A percentile compares a stretch with the other conserved stretches of the same genome.
phyloP scores from a whole-genome alignment of 768 basidiomycete genomes.

The Tricholoma matsutake region DNA sequence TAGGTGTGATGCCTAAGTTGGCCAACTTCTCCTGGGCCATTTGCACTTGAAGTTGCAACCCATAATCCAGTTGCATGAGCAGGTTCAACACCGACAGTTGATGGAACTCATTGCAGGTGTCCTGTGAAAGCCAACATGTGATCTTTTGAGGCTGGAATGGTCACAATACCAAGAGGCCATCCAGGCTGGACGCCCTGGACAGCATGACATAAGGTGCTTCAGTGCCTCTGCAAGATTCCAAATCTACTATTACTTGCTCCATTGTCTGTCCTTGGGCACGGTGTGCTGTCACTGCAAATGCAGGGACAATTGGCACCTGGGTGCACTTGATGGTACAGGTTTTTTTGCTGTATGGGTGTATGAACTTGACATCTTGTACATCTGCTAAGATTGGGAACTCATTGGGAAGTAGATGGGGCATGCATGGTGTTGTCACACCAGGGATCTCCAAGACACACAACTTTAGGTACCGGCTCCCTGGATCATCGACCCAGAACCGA shows the following conservation, averaged over 20 bases:
- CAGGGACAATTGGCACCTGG: constrained; percentile 28
- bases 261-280: constrained; percentile 30
- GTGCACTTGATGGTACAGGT: constrained; percentile 3
- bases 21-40: too few relatives aligned
- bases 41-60: too few relatives aligned
- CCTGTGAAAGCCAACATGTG: neutral
- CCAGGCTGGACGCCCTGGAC: constrained; percentile 19
- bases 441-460: constrained; percentile 24
- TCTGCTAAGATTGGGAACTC: constrained; percentile 24
- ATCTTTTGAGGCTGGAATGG: neutral
- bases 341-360: constrained; percentile 10
- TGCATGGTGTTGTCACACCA: neutral
- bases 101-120: neutral
- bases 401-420: constrained; percentile 15
- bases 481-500: constrained; percentile 15
- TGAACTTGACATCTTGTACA: constrained; percentile 16
- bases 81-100: too few relatives aligned
- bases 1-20: too few relatives aligned
- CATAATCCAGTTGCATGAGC: too few relatives aligned
- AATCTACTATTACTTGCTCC: too few relatives aligned
- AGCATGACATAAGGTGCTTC: constrained; percentile 33
- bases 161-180: constrained; percentile 9
- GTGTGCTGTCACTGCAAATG: constrained; percentile 28
- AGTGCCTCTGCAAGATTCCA: constrained; percentile 14
- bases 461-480: constrained; percentile 14